Percentiles rank a stretch among this genome's conserved stretches.
These are phyloP conservation scores for Wickerhamomyces chambardii DNA, from an alignment of 805 yeast species.

Conservation along the genomic window DNA sequence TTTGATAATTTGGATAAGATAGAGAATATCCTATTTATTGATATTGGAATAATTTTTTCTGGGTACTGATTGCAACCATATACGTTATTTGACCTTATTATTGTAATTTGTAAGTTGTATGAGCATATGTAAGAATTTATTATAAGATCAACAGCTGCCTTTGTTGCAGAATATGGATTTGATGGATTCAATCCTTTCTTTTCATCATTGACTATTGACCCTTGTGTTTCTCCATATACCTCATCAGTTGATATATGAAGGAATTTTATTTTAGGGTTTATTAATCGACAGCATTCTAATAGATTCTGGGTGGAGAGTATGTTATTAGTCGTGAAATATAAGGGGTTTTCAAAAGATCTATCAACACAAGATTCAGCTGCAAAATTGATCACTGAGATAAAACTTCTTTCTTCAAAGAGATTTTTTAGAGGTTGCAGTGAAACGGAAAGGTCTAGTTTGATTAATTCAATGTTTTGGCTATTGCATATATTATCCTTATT, in stretches of 20 bases:
- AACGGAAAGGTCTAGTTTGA: constrained; percentile 27
- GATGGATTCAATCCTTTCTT: constrained; percentile 33
- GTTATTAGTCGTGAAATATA: constrained; percentile 33
- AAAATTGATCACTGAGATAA: constrained; percentile 33
- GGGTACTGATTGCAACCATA: constrained; percentile 47
- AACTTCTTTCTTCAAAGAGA: constrained; percentile 11
- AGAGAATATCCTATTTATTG: constrained; percentile 1
- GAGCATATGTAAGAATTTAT: constrained; percentile 34
- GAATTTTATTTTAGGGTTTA: constrained; percentile 16
- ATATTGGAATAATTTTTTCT: constrained; percentile 37
- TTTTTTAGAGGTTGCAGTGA: constrained; percentile 13
- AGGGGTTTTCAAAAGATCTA: constrained; percentile 35
- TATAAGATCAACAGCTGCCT: constrained; percentile 44
- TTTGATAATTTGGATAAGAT: constrained; percentile 1
- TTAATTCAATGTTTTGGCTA: constrained; percentile 16
- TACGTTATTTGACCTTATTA: constrained; percentile 40
- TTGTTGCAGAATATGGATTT: constrained; percentile 49
- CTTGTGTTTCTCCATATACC: constrained; percentile 41
- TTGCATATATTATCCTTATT: constrained; percentile 13
- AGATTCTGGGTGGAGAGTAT: constrained; percentile 37
- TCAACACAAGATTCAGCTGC: constrained; percentile 54
- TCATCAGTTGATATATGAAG: constrained; percentile 49
- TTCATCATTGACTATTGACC: constrained; percentile 22
- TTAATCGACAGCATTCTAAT: constrained; percentile 28
- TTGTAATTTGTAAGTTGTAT: constrained; percentile 30